Percentiles rank a stretch among this genome's conserved stretches.
phyloP scores from a whole-genome alignment of 257 asterid species.

The Datura wrightii region DNA sequence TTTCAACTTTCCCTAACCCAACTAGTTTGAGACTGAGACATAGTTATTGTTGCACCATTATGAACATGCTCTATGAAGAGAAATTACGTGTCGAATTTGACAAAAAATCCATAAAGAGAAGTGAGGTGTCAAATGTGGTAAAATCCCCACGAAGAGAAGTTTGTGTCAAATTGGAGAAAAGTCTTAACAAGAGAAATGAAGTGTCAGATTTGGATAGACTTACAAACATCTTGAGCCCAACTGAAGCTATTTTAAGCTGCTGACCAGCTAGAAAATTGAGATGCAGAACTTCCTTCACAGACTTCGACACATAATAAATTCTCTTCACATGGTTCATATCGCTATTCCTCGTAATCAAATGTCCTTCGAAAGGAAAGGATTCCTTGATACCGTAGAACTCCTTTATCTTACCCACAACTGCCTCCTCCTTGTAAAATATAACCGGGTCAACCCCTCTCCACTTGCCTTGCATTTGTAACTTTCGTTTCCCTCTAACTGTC shows the following conservation, averaged over 20 bases:
- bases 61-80: background rate
- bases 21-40: background rate
- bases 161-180: background rate
- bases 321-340: constrained; percentile 87
- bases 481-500: constrained; percentile 63
- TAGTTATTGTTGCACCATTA: background rate
- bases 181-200: background rate
- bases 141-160: background rate
- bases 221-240: constrained; percentile 97
- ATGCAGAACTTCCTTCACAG: constrained; percentile 86
- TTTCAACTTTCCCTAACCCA: background rate
- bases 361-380: constrained; percentile 75
- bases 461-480: constrained; percentile 89
- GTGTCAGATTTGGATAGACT: constrained; percentile 43
- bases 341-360: constrained; percentile 79
- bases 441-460: constrained; percentile 99
- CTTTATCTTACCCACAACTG: constrained; percentile 59
- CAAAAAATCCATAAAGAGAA: background rate
- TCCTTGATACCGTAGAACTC: constrained; percentile 89
- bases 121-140: background rate
- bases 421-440: constrained; percentile 76
- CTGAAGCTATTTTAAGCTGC: constrained; percentile 95
- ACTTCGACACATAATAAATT: constrained; percentile 75
- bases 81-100: constrained; percentile 3
- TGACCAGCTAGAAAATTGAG: constrained; percentile 84